Percentiles rank a stretch among this genome's conserved stretches.
phyloP scores from a whole-genome alignment of 176 grass and related monocot genomes.

The Eremochloa ophiuroides region DNA sequence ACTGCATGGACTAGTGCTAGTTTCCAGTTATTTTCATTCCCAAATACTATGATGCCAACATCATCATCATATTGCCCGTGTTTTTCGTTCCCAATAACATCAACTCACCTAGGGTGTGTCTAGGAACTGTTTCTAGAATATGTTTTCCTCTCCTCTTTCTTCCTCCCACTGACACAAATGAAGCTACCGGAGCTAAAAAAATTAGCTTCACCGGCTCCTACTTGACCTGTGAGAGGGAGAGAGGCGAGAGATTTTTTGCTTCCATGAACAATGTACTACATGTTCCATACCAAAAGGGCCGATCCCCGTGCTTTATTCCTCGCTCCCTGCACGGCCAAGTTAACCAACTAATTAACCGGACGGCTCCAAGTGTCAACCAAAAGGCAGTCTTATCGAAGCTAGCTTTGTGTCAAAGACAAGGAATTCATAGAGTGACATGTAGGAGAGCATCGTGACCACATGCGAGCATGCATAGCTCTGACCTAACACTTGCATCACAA shows the following conservation, averaged over 20 bases:
- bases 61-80: background rate
- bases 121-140: too few relatives aligned
- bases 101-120: too few relatives aligned
- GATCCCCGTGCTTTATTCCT: background rate
- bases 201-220: too few relatives aligned
- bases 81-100: background rate
- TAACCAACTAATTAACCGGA: background rate
- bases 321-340: background rate
- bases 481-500: background rate
- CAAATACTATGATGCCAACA: background rate
- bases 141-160: too few relatives aligned
- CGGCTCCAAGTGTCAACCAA: background rate
- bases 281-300: background rate
- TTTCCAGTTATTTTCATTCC: background rate
- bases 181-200: too few relatives aligned
- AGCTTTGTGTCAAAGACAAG: slow-evolving; percentile 14
- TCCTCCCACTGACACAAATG: too few relatives aligned
- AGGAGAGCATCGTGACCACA: background rate
- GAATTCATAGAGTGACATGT: background rate
- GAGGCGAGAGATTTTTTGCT: too few relatives aligned
- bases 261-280: too few relatives aligned
- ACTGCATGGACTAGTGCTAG: too few relatives aligned
- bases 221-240: too few relatives aligned
- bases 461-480: background rate
- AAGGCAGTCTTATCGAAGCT: background rate